phyloP scores from a whole-genome alignment of 2,329 filamentous ascomycete species.

The Alternaria rosae region DNA sequence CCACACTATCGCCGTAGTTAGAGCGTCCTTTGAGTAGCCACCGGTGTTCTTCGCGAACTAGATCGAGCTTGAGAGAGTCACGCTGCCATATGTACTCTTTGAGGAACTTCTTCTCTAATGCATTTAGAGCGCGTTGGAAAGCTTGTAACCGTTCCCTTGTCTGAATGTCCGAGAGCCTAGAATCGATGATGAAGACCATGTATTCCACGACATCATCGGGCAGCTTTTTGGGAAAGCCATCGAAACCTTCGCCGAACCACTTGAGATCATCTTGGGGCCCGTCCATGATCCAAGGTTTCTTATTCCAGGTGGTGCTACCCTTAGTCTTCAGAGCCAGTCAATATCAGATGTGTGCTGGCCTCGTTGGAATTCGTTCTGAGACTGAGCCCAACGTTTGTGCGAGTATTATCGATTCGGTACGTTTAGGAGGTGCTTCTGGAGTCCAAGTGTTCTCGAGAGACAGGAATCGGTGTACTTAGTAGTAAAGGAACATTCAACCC shows the following conservation, averaged over 20 bases:
- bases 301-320: neutral
- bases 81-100: constrained; percentile 95
- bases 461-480: neutral
- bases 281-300: constrained; percentile 35
- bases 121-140: constrained; percentile 72
- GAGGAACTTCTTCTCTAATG: constrained; percentile 70
- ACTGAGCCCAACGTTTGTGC: neutral
- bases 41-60: constrained; percentile 64
- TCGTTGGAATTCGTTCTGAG: neutral
- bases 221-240: constrained; percentile 70
- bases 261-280: constrained; percentile 63
- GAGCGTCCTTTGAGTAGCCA: constrained; percentile 76
- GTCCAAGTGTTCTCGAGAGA: neutral
- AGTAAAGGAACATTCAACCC: neutral
- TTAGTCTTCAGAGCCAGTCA: neutral
- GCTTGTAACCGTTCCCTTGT: constrained; percentile 72
- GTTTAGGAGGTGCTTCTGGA: neutral
- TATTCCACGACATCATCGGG: constrained; percentile 90
- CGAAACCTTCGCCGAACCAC: constrained; percentile 71
- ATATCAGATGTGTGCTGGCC: neutral
- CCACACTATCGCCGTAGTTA: constrained; percentile 91
- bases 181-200: constrained; percentile 74
- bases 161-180: constrained; percentile 61
- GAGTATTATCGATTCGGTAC: neutral
- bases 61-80: constrained; percentile 76